Base-by-base conservation (phyloP, 1,284 basidiomycete genomes). In the Cryptococcus sp. region DNA sequence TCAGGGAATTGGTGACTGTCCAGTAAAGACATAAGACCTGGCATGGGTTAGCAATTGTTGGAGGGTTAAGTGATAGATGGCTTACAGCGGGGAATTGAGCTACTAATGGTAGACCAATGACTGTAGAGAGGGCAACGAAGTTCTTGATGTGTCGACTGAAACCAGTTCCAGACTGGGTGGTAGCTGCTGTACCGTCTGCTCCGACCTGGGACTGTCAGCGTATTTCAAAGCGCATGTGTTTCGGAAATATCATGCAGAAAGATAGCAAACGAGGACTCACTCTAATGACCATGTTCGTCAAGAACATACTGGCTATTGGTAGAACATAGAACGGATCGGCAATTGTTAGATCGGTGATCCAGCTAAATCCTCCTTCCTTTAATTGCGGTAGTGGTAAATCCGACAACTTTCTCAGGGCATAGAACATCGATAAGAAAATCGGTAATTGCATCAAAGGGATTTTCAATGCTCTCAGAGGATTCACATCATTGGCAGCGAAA, bases 401-500 rank as follows among this genome's bases (percentile, higher is more conserved):
- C 56, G 87, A 87, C 78, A 98, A 82, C 41, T 79, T 79, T 71
- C 85, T 84, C 48, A 97, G 74, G 13, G 85, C 91, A 62, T 93
- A 86, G 82, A 97, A 98, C 79, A 92, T 81, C 33, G 86, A 85
- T 49, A 97, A 78, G 60, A 90, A 88, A 48, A 93, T 79, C 0
- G 90, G 86, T 44, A 92, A 76, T 72, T 96, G 91, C 3, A 86
- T 65, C 53, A 90, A 70, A 5, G 87, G 85, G 49, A 83, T 79
- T 10, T 84, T 64, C 31, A 89, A 65, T 59, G 85, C 80, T 42
- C 81, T 79, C 47, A 80, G 64, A 42, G 89, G 80, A 61, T 81
- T 84, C 52, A 90, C 85, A 41, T 87, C 84, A 43, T 89, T 83
- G 56, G 86, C 82, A 62, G 82, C 76, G 66, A 90, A 84, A 38